Percentiles rank a stretch among this genome's conserved stretches.
These are phyloP conservation scores for Candida cerambycidarum DNA, from an alignment of 805 yeast genomes.

Conservation along the genomic window DNA sequence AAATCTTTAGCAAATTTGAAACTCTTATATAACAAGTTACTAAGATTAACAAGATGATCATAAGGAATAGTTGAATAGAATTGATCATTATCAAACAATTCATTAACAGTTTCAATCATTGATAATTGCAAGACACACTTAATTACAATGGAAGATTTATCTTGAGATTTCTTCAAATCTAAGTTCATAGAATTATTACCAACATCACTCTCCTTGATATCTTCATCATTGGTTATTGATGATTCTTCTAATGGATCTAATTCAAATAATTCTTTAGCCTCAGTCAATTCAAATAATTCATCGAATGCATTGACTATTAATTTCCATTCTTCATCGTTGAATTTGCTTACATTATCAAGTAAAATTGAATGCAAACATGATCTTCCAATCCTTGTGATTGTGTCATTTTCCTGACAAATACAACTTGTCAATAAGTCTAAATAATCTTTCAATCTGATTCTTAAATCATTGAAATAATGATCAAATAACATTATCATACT, in stretches of 20 bases:
- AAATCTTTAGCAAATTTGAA: slow-evolving; percentile 83
- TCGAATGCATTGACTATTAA: slow-evolving; percentile 64
- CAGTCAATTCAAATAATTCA: slow-evolving; percentile 73
- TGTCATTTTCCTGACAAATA: slow-evolving; percentile 95
- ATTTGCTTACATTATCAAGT: slow-evolving; percentile 68
- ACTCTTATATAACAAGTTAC: slow-evolving; percentile 61
- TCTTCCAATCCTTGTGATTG: slow-evolving; percentile 92
- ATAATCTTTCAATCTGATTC: slow-evolving; percentile 73
- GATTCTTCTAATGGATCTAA: slow-evolving; percentile 45
- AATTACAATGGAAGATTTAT: slow-evolving; percentile 77
- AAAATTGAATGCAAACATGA: slow-evolving; percentile 81
- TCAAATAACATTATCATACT: slow-evolving; percentile 82
- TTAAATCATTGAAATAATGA: slow-evolving; percentile 75
- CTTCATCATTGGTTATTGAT: slow-evolving; percentile 1
- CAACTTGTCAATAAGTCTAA: slow-evolving; percentile 78
- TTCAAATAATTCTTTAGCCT: slow-evolving; percentile 80
- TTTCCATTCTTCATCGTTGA: slow-evolving; percentile 71
- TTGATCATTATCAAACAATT: slow-evolving; percentile 66
- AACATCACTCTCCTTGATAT: slow-evolving; percentile 28
- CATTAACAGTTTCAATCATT: slow-evolving; percentile 83
- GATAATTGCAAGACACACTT: slow-evolving; percentile 88
- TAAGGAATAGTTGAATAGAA: slow-evolving; percentile 74
- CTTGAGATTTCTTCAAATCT: slow-evolving; percentile 46
- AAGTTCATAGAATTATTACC: slow-evolving; percentile 16
- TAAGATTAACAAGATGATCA: slow-evolving; percentile 56